Evolutionary conservation across 495 filamentous ascomycete genomes (phyloP), one percentile per base, ranked within the genome.

Genomic region (Corynascus novoguineensis): DNA sequence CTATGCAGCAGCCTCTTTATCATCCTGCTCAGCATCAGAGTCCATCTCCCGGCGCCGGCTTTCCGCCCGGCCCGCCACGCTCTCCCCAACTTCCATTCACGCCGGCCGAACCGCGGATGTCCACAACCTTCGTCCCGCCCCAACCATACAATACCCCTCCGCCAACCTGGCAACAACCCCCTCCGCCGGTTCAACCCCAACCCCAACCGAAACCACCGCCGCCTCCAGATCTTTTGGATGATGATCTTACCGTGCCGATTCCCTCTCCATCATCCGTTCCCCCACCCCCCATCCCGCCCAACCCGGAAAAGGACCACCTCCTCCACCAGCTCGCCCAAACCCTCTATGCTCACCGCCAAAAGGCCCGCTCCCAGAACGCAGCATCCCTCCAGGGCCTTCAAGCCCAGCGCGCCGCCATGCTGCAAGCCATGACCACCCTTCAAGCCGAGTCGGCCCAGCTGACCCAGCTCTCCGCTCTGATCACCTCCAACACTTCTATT

Each of bases 271-370:
- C 72, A 5, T 63, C 67, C 31, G 59, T 74, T 35, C 70, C 78
- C 8, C 83, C 88, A 0, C 92, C 92, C 0, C 92, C 92, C 11
- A 89, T 96, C 50, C 93, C 93, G 1, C 92, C 90, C 1, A 98
- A 98, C 68, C 93, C 93, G 7, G 90, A 98, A 73, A 98, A 97
- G 67, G 91, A 97, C 68, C 84, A 85, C 32, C 82, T 98, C 24
- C 80, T 96, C 10, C 81, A 84, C 41, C 86, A 89, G 15, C 79
- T 98, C 24, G 88, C 87, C 46, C 75, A 75, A 25, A 81, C 84
- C 1, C 73, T 98, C 11, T 71, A 82, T 57, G 69, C 81, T 38
- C 85, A 85, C 53, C 81, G 92, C 2, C 81, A 81, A 24, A 74
- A 75, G 45, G 83, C 83, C 34, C 77, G 85, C 37, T 62, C 73